Evolutionary conservation across 768 basidiomycete species (phyloP).

Genomic region (Fomitopsis pulvina): DNA sequence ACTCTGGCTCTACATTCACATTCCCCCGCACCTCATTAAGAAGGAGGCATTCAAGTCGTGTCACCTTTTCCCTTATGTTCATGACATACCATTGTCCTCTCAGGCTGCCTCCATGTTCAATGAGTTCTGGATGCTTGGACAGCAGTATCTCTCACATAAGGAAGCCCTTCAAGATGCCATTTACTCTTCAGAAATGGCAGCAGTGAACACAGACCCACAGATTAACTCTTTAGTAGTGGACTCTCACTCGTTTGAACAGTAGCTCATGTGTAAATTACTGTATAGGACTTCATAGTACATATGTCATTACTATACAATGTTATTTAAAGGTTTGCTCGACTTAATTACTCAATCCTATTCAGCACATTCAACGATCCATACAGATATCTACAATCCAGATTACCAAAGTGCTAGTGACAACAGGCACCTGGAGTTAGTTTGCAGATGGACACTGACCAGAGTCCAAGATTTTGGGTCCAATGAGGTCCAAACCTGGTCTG

Average conservation of each 20-base stretch:
- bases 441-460: neutral
- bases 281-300: neutral
- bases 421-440: neutral
- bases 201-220: neutral
- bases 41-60: neutral
- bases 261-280: neutral
- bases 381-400: neutral
- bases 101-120: neutral
- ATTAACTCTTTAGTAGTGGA: neutral
- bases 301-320: neutral
- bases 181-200: neutral
- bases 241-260: neutral
- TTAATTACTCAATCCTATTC: neutral
- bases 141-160: neutral
- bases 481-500: neutral
- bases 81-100: neutral
- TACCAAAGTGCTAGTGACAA: neutral
- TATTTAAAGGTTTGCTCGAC: neutral
- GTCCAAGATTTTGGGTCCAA: neutral
- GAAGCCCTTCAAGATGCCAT: neutral
- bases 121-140: neutral
- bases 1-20: neutral
- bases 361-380: neutral
- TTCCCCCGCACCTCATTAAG: neutral
- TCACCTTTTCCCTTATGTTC: neutral